Conservation (phyloP, 768 basidiomycete species). For the Dentipellis fragilis region DNA sequence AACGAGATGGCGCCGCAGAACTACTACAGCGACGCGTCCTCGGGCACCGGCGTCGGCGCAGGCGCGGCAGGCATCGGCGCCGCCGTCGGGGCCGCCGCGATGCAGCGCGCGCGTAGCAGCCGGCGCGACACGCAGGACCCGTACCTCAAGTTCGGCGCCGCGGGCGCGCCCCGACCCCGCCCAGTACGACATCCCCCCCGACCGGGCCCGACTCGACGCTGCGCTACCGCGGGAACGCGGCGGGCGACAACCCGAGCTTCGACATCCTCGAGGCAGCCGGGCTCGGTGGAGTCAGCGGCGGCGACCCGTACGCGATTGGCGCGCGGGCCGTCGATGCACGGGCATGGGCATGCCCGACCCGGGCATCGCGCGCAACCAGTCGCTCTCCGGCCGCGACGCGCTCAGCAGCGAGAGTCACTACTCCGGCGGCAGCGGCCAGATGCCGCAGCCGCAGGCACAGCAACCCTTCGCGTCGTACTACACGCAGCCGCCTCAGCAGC, state of each 20-base stretch:
- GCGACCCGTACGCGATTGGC: slow-evolving; percentile 13
- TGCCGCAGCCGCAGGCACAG: background rate
- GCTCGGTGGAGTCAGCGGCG: background rate
- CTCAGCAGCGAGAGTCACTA: slow-evolving; percentile 3
- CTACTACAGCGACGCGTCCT: slow-evolving; percentile 26
- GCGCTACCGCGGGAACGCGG: slow-evolving; percentile 4
- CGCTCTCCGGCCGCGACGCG: slow-evolving; percentile 11
- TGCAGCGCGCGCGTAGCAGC: slow-evolving; percentile 21
- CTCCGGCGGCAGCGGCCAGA: background rate
- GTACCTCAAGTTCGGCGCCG: slow-evolving; percentile 26
- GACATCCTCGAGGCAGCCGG: slow-evolving; percentile 13
- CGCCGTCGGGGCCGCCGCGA: slow-evolving; percentile 9
- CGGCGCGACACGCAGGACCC: slow-evolving; percentile 23
- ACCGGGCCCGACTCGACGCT: slow-evolving; percentile 11
- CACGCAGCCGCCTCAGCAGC: background rate
- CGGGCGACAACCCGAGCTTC: background rate
- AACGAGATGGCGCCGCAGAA: slow-evolving; percentile 29
- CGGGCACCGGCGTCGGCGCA: slow-evolving; percentile 15
- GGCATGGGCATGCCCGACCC: background rate
- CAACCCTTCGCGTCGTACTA: background rate
- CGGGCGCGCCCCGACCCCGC: slow-evolving; percentile 16
- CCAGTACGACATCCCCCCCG: slow-evolving; percentile 13
- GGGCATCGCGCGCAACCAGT: slow-evolving; percentile 9
- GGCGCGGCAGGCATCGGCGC: slow-evolving; percentile 32
- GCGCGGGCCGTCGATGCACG: slow-evolving; percentile 4